phyloP scores from a whole-genome alignment of 163 green algal species.

The Volvox carteri region DNA sequence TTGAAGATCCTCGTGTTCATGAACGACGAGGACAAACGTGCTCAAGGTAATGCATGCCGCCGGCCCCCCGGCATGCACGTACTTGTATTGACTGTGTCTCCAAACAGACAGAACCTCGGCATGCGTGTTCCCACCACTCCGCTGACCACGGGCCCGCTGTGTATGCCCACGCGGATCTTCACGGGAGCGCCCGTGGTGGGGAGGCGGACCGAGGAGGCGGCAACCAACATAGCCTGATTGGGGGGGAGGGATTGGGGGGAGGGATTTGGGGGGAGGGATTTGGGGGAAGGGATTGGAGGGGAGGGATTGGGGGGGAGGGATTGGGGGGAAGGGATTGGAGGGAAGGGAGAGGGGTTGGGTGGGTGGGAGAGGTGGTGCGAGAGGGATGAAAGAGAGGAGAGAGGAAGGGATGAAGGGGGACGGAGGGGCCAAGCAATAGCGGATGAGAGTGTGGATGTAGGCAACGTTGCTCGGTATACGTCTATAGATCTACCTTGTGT shows the following conservation, averaged over 20 bases:
- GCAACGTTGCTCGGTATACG: no score
- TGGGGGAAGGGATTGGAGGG: background rate
- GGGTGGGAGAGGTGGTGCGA: background rate
- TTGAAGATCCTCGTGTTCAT: no score
- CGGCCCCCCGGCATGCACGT: no score
- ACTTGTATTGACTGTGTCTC: conserved; percentile 36
- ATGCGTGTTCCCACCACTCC: conserved; percentile 54
- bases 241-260: background rate
- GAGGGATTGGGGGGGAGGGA: background rate
- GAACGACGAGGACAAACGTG: no score
- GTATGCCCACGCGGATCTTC: conserved; percentile 60
- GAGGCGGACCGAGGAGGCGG: conserved; percentile 11
- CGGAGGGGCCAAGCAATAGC: background rate
- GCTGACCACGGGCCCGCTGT: conserved; percentile 56
- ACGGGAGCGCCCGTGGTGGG: conserved; percentile 49
- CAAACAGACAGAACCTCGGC: conserved; percentile 49
- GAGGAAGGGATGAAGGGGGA: background rate
- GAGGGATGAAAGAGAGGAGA: background rate
- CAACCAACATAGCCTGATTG: conserved; percentile 24
- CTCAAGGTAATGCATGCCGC: no score
- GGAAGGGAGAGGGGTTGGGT: background rate
- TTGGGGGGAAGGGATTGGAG: background rate
- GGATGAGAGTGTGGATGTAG: no score
- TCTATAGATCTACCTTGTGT: no score
- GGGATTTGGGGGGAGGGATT: background rate